Evolutionary conservation across 192 early-diverging fungal species (phyloP), one percentile per base, ranked within the genome.

Genomic region (Mortierella antarctica): DNA sequence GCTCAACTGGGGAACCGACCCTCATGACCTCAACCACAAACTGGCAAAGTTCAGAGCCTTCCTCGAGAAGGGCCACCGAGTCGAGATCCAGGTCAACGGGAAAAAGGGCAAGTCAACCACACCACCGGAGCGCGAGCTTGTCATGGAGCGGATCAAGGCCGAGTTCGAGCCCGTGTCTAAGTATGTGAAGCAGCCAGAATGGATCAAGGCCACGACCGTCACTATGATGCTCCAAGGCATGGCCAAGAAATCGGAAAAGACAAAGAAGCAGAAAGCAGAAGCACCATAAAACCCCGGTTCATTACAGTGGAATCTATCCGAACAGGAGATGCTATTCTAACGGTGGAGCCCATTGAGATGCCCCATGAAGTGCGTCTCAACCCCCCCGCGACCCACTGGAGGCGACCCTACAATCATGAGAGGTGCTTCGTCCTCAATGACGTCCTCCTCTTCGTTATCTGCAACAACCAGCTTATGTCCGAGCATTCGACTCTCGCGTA

Each of bases 11-110:
- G 86, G 84, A 15, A 87, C 87, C 41, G 79, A 84, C 45, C 14
- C 61, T 7, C 80, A 89, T 39, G 88, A 89, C 56, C 82, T 87
- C 62, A 64, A 65, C 10, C 88, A 87, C 65, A 89, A 89, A 65
- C 63, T 89, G 15, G 46, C 70, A 15, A 82, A 83, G 60, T 85
- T 75, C 5, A 66, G 70, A 44, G 85, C 77, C 39, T 87, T 87
- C 57, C 65, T 89, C 20, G 84, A 87, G 23, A 87, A 87, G 74
- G 88, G 88, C 11, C 74, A 87, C 46, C 74, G 83, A 44, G 69
- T 89, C 31, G 80, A 85, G 18, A 61, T 89, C 9, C 83, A 85
- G 56, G 75, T 89, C 51, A 83, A 83, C 10, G 72, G 79, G 65
- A 86, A 83, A 62, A 83, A 82, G 50, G 87, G 85, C 4, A 79